These are phyloP conservation scores for Claviceps sorghi DNA, from an alignment of 2,329 filamentous ascomycete species.

Conservation along the genomic window DNA sequence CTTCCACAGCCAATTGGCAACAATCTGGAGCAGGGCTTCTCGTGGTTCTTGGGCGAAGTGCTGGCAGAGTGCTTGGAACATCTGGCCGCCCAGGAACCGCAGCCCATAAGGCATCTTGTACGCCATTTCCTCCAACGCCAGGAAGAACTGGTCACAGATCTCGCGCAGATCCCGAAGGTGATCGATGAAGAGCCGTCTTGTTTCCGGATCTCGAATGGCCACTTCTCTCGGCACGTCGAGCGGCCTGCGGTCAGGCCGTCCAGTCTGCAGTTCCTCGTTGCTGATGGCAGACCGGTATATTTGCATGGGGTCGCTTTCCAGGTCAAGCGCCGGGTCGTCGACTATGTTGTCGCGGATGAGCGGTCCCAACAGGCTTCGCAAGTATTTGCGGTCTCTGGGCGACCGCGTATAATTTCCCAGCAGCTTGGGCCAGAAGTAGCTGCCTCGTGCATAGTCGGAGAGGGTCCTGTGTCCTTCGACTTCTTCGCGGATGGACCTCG, in stretches of 20 bases:
- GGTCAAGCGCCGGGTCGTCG: constrained; percentile 75
- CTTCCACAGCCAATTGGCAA: constrained; percentile 86
- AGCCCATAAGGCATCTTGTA: constrained; percentile 87
- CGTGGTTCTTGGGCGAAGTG: constrained; percentile 71
- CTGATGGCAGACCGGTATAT: constrained; percentile 94
- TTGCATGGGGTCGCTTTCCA: constrained; percentile 94
- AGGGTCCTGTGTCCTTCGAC: constrained; percentile 57
- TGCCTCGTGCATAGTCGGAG: constrained; percentile 77
- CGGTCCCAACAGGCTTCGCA: constrained; percentile 72
- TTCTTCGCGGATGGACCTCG: constrained; percentile 72
- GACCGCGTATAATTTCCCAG: constrained; percentile 79
- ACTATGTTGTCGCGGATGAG: constrained; percentile 85
- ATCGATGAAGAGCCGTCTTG: constrained; percentile 80
- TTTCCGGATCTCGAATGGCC: constrained; percentile 92
- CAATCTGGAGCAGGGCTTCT: constrained; percentile 64
- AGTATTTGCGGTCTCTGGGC: constrained; percentile 80
- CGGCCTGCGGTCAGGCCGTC: constrained; percentile 63
- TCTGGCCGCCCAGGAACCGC: constrained; percentile 74
- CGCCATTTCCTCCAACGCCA: constrained; percentile 65
- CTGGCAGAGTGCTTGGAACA: constrained; percentile 61
- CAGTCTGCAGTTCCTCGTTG: constrained; percentile 90
- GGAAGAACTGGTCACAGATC: constrained; percentile 82
- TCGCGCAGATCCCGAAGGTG: constrained; percentile 88
- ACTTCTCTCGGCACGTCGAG: constrained; percentile 80
- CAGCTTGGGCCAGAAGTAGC: constrained; percentile 85